Conservation (phyloP, 768 basidiomycete species). For the Termitomyces sp. region DNA sequence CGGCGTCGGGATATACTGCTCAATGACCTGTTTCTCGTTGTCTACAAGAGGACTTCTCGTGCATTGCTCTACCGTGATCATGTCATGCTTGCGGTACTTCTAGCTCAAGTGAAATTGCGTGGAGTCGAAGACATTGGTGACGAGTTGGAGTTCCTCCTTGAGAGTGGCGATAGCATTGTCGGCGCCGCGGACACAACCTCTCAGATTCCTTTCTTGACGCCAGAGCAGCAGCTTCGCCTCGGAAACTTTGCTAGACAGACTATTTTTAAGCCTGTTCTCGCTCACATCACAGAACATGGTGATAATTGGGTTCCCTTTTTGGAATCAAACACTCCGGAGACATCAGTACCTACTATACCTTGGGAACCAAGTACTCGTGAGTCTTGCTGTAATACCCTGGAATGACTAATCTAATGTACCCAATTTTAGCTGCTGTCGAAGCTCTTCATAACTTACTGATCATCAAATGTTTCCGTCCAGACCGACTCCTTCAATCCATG, state of each 20-base stretch:
- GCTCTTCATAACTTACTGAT: conserved; percentile 75
- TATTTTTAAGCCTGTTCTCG: conserved; percentile 75
- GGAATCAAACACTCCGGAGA: conserved; percentile 63
- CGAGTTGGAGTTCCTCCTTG: conserved; percentile 89
- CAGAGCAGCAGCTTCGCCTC: conserved; percentile 69
- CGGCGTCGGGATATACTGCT: conserved; percentile 76
- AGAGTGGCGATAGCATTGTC: conserved; percentile 70
- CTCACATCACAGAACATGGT: conserved; percentile 57
- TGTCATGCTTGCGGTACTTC: conserved; percentile 83
- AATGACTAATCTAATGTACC: conserved; percentile 7
- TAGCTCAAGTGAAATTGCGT: conserved; percentile 86
- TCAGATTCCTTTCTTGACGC: conserved; percentile 47
- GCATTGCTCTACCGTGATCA: conserved; percentile 89
- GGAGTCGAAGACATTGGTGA: conserved; percentile 77
- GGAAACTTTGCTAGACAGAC: conserved; percentile 67
- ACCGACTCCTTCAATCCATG: conserved; percentile 84
- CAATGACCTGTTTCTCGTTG: conserved; percentile 84
- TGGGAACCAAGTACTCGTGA: conserved; percentile 79
- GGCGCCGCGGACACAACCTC: conserved; percentile 31
- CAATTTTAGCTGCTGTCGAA: conserved; percentile 57
- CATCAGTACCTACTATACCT: conserved; percentile 66
- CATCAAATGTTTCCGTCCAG: conserved; percentile 90
- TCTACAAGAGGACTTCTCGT: conserved; percentile 87
- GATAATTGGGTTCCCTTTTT: conserved; percentile 74
- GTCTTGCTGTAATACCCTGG: conserved; percentile 27